phyloP scores from a whole-genome alignment of 306 rosid species.

The Oxytropis ochrocephala region DNA sequence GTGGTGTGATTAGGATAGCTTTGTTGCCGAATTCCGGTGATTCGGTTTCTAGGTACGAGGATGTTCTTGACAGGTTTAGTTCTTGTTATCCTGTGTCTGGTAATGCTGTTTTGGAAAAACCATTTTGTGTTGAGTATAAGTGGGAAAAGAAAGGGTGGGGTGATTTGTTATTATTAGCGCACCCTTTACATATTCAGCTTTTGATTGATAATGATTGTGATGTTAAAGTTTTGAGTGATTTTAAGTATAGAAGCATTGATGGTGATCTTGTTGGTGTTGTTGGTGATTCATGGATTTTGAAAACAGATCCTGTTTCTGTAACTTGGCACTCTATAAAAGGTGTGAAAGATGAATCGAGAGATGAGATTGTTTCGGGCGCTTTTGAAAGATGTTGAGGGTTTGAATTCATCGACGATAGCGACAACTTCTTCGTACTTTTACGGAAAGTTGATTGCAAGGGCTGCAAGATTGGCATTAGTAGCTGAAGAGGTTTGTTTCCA shows the following conservation, averaged over 20 bases:
- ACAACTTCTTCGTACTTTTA: conserved; percentile 63
- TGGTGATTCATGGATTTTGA: conserved; percentile 73
- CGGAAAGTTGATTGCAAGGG: conserved; percentile 68
- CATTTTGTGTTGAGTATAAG: conserved; percentile 54
- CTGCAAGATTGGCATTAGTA: conserved; percentile 80
- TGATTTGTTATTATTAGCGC: conserved; percentile 73
- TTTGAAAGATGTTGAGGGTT: conserved; percentile 48
- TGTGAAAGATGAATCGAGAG: conserved; percentile 34
- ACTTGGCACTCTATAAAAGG: conserved; percentile 76
- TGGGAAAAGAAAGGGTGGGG: conserved; percentile 75
- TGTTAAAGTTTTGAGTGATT: conserved; percentile 44
- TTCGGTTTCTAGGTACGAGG: conserved; percentile 20
- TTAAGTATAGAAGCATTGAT: conserved; percentile 67
- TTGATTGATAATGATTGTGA: conserved; percentile 23
- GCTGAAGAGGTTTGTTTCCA: conserved; percentile 68
- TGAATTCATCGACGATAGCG: conserved; percentile 29
- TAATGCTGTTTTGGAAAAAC: conserved; percentile 43
- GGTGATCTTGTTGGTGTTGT: conserved; percentile 88
- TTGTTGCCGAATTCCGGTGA: conserved; percentile 45
- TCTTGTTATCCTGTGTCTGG: conserved; percentile 79
- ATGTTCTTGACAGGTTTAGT: conserved; percentile 53
- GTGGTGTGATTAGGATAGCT: conserved; percentile 59
- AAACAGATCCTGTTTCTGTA: conserved; percentile 57
- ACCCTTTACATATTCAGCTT: conserved; percentile 75
- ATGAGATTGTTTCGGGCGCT: conserved; percentile 56